Percentiles rank a stretch among this genome's conserved stretches.
phyloP scores from a whole-genome alignment of 805 yeast genomes.

The Spathaspora girioi region DNA sequence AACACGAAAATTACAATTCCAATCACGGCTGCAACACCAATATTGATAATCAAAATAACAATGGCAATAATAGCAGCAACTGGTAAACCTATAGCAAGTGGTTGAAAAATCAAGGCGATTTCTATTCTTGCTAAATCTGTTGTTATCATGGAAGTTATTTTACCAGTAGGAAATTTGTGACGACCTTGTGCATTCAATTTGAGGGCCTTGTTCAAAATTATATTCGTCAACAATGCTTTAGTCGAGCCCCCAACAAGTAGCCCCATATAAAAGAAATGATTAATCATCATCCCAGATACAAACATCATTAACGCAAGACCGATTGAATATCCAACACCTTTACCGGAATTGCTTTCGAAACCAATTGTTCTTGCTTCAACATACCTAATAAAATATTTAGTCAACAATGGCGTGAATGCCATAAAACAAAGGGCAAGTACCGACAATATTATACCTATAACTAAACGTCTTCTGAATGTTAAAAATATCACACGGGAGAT shows the following conservation, averaged over 20 bases:
- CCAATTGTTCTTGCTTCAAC: conserved; percentile 23
- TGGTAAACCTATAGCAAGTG: conserved; percentile 57
- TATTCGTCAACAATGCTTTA: conserved; percentile 63
- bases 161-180: conserved; percentile 57
- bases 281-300: conserved; percentile 27
- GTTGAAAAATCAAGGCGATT: conserved; percentile 59
- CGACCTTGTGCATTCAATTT: conserved; percentile 52
- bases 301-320: conserved; percentile 19
- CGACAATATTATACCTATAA: conserved; percentile 1
- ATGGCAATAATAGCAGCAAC: conserved; percentile 56
- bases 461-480: conserved; percentile 23
- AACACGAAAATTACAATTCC: conserved; percentile 49
- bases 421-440: conserved; percentile 2
- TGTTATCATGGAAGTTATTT: conserved; percentile 67
- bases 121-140: conserved; percentile 77
- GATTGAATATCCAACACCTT: conserved; percentile 32
- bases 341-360: conserved; percentile 14
- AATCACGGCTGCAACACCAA: conserved; percentile 67
- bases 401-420: conserved; percentile 18
- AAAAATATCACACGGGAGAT: conserved; percentile 15
- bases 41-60: conserved; percentile 55
- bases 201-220: conserved; percentile 64
- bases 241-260: conserved; percentile 59
- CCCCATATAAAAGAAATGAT: conserved; percentile 58
- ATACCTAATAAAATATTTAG: conserved; percentile 27